Evolutionary conservation across 2,329 filamentous ascomycete genomes (phyloP).

Genomic region (Paecilomyces sp.): DNA sequence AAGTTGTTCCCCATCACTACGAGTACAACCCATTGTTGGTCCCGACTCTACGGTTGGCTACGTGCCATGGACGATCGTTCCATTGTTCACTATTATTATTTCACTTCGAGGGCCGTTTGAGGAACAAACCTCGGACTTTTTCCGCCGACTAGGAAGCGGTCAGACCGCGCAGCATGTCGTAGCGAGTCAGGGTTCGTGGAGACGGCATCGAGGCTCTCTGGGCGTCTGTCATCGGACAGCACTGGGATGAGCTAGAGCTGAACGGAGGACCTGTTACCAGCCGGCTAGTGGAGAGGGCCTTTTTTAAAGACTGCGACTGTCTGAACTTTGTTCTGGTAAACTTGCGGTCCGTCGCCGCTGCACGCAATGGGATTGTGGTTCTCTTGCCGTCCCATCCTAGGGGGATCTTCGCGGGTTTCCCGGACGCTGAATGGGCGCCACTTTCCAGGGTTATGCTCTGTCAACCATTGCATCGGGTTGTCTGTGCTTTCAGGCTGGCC

Average conservation of each 20-base stretch:
- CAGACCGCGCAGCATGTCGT: background rate
- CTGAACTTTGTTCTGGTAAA: background rate
- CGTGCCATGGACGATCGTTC: background rate
- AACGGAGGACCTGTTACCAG: background rate
- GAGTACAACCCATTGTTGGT: background rate
- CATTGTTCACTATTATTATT: background rate
- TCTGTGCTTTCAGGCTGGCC: background rate
- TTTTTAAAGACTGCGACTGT: background rate
- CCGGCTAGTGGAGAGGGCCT: background rate
- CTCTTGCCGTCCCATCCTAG: background rate
- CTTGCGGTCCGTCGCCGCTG: slow-evolving; percentile 11
- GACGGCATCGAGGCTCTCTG: background rate
- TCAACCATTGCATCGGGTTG: slow-evolving; percentile 1
- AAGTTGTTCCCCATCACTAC: background rate
- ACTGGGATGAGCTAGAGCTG: background rate
- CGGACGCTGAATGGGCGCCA: slow-evolving; percentile 1
- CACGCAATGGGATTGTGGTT: slow-evolving; percentile 9
- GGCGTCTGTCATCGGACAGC: background rate
- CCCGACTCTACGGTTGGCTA: background rate
- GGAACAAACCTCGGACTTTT: background rate
- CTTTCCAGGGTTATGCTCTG: background rate
- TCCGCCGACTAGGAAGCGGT: background rate
- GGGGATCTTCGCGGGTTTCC: background rate
- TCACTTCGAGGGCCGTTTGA: background rate
- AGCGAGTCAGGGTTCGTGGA: background rate